Base-by-base conservation (phyloP, 768 basidiomycete species). In the Lyophyllum shimeji region DNA sequence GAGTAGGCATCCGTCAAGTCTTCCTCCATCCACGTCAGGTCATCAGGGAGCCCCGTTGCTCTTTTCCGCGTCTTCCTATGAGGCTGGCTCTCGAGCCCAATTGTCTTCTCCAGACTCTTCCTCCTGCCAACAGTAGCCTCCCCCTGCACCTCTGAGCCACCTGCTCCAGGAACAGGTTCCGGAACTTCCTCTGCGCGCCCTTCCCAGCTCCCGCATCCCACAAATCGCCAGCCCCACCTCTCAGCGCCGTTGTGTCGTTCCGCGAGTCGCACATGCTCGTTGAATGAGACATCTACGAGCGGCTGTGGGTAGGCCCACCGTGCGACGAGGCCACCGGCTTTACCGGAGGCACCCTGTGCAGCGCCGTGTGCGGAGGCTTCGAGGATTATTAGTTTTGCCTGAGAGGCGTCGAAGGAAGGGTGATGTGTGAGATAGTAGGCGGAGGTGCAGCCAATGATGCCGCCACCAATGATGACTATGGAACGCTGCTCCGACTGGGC, bases 251-350 rank as follows among this genome's bases (percentile, higher is more conserved):
- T 78, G 69, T 88, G 85, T 61, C 87, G 76, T 48, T 82, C 67
- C 3, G 92, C 90, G 8, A 96, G 78, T 34, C 77, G 78, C 59
- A 85, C 79, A 68, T 95, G 93, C 64, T 95, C 85, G 12, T 76
- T 67, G 69, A 85, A 92, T 0, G 90, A 91, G 15, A 93, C 74
- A 50, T 80, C 71, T 7, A 87, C 86, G 27, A 94, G 74, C 59
- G 85, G 82, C 48, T 80, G 81, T 0, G 86, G 86, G 63, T 87
- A 87, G 48, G 92, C 94, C 93, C 93, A 87, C 70, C 86, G 83
- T 0, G 93, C 92, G 18, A 95, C 80, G 12, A 96, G 81, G 0
- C 90, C 91, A 4, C 90, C 92, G 0, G 91, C 89, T 66, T 93
- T 94, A 17, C 91, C 91, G 0, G 86, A 89, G 0, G 90, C 87